These are phyloP conservation scores for Aspergillus eucalypticola DNA, from an alignment of 2,329 filamentous ascomycete genomes.

Conservation along the genomic window DNA sequence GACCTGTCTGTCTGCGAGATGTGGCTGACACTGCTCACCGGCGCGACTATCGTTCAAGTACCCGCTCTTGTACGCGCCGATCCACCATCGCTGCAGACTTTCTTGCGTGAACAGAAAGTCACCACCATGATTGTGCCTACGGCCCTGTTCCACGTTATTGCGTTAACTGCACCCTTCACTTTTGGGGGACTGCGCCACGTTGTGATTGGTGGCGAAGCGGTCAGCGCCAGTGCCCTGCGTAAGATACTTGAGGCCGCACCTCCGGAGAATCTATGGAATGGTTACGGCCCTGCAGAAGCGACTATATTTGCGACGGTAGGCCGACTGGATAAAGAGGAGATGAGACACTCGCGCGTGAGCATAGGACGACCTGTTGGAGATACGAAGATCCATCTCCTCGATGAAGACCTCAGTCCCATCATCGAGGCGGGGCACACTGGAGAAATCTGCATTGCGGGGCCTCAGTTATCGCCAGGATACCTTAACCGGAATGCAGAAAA, in stretches of 20 bases:
- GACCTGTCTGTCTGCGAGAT: conserved; percentile 19
- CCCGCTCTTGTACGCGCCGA: conserved; percentile 4
- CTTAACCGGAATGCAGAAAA: conserved; percentile 58
- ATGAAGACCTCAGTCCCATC: conserved; percentile 3
- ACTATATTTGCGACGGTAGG: conserved; percentile 9
- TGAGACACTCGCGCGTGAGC: not conserved
- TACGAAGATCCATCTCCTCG: conserved; percentile 6
- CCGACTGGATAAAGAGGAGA: conserved; percentile 10
- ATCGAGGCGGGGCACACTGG: conserved; percentile 63
- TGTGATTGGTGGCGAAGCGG: conserved; percentile 11
- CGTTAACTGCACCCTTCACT: not conserved
- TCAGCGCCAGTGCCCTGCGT: conserved; percentile 9
- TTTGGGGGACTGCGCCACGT: conserved; percentile 12
- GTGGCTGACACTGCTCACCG: conserved; percentile 14
- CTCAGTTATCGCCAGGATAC: conserved; percentile 74
- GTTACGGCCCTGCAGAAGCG: conserved; percentile 19
- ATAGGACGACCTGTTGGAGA: conserved; percentile 12
- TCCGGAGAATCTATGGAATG: conserved; percentile 17
- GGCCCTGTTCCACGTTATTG: conserved; percentile 4
- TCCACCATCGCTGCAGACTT: not conserved
- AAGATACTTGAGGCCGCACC: conserved; percentile 8
- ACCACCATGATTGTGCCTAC: conserved; percentile 8
- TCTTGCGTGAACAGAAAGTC: not conserved
- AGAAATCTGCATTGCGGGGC: conserved; percentile 75
- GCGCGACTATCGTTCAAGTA: conserved; percentile 12